These are phyloP conservation scores for Pseudogymnoascus pannorum DNA, from an alignment of 2,329 filamentous ascomycete species.

Conservation along the genomic window DNA sequence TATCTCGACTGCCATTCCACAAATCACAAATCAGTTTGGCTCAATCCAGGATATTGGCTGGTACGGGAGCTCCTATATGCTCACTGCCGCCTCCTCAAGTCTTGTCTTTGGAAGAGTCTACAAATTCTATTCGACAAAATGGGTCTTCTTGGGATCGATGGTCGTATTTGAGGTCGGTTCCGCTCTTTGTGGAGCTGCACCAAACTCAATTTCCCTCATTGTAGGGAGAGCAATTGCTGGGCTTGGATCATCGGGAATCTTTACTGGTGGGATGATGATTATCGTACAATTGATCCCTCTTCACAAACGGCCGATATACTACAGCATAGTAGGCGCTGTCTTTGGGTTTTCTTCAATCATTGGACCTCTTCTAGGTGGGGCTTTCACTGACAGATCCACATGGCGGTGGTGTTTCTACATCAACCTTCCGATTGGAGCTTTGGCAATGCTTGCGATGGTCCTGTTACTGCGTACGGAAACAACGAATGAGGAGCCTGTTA, in stretches of 20 bases:
- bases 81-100: constrained; percentile 32
- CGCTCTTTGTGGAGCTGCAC: constrained; percentile 25
- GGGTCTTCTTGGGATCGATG: constrained; percentile 25
- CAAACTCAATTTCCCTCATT: constrained; percentile 27
- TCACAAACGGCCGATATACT: constrained; percentile 27
- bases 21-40: constrained; percentile 35
- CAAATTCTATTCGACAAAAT: constrained; percentile 30
- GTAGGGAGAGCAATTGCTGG: constrained; percentile 27
- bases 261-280: constrained; percentile 29
- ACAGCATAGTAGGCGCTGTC: constrained; percentile 27
- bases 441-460: constrained; percentile 16
- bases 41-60: constrained; percentile 34
- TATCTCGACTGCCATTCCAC: constrained; percentile 35
- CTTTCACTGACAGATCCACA: constrained; percentile 27
- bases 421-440: constrained; percentile 33
- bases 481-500: constrained; percentile 34
- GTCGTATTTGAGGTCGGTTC: constrained; percentile 27
- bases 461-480: constrained; percentile 34
- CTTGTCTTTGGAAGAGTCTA: constrained; percentile 30
- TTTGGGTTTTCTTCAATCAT: constrained; percentile 22
- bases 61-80: constrained; percentile 33
- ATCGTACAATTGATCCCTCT: constrained; percentile 24
- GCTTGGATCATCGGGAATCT: constrained; percentile 30
- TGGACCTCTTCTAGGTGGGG: constrained; percentile 28
- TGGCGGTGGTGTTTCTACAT: constrained; percentile 32